Percentiles rank a stretch among this genome's conserved stretches.
phyloP scores from a whole-genome alignment of 2,329 filamentous ascomycete species.

The Sordariomycetes sp. region DNA sequence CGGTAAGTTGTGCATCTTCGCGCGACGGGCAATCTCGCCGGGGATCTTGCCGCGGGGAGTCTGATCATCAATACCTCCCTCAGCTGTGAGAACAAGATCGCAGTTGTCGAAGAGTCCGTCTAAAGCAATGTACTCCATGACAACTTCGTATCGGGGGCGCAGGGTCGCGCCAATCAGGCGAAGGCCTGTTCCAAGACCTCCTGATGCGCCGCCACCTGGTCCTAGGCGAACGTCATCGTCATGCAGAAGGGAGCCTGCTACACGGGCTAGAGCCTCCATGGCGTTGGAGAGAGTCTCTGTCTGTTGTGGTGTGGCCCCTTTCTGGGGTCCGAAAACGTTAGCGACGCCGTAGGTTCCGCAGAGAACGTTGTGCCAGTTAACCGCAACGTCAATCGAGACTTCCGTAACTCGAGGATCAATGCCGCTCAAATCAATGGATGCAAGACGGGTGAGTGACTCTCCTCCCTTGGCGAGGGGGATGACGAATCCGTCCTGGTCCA shows the following conservation, averaged over 20 bases:
- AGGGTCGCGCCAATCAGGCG: constrained; percentile 35
- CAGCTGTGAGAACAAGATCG: constrained; percentile 42
- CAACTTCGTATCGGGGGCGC: constrained; percentile 36
- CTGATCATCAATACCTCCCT: constrained; percentile 42
- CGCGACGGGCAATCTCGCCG: constrained; percentile 38
- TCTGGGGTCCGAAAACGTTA: constrained; percentile 40
- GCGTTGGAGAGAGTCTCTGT: constrained; percentile 29
- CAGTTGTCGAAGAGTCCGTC: constrained; percentile 34
- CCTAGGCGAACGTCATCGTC: constrained; percentile 21
- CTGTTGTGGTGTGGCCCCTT: constrained; percentile 34
- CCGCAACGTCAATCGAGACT: constrained; percentile 35
- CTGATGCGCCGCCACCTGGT: constrained; percentile 41
- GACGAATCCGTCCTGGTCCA: constrained; percentile 23
- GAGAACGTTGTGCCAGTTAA: constrained; percentile 41
- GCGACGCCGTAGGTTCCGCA: constrained; percentile 39
- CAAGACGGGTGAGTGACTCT: constrained; percentile 23
- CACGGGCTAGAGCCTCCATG: constrained; percentile 29
- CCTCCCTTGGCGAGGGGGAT: constrained; percentile 31
- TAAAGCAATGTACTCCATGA: constrained; percentile 40
- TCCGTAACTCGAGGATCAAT: constrained; percentile 18
- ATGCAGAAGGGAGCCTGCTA: constrained; percentile 21
- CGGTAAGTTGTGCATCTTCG: constrained; percentile 32
- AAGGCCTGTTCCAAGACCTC: constrained; percentile 41
- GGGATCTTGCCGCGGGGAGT: constrained; percentile 43
- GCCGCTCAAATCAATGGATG: constrained; percentile 25